A percentile compares a stretch with the other conserved stretches of the same genome.
Evolutionary conservation across 2,329 filamentous ascomycete species (phyloP).

Genomic region (Thelonectria rubi): DNA sequence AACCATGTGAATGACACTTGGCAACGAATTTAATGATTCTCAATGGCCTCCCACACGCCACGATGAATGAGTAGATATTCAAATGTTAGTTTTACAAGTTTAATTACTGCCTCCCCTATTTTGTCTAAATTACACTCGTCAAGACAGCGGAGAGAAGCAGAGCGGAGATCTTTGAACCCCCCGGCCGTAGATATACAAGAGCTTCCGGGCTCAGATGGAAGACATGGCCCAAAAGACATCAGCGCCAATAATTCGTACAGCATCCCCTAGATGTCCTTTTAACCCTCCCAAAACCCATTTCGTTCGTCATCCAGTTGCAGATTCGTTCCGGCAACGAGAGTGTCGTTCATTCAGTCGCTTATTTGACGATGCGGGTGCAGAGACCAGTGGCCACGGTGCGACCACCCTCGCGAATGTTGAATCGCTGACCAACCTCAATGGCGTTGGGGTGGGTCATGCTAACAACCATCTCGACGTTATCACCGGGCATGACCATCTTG

Average conservation of each 20-base stretch:
- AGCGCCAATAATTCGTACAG: slow-evolving; percentile 41
- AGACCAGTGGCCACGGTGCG: slow-evolving; percentile 87
- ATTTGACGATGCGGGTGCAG: slow-evolving; percentile 76
- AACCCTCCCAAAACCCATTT: slow-evolving; percentile 15
- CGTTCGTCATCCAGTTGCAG: not conserved
- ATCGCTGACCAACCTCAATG: slow-evolving; percentile 89
- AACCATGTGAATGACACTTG: slow-evolving; percentile 2
- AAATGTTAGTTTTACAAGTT: slow-evolving; percentile 41
- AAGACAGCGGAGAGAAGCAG: slow-evolving; percentile 53
- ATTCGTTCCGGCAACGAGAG: slow-evolving; percentile 5
- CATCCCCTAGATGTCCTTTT: slow-evolving; percentile 30
- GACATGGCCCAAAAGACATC: slow-evolving; percentile 42
- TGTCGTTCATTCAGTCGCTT: slow-evolving; percentile 44
- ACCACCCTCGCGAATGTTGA: slow-evolving; percentile 98
- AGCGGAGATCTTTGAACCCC: slow-evolving; percentile 53
- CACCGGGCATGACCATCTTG: slow-evolving; percentile 96
- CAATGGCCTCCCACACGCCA: not conserved
- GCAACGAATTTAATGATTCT: not conserved
- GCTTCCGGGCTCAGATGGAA: slow-evolving; percentile 44
- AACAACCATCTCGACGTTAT: slow-evolving; percentile 98
- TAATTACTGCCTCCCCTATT: slow-evolving; percentile 44
- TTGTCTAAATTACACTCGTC: slow-evolving; percentile 48
- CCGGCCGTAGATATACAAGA: slow-evolving; percentile 51
- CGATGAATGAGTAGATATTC: not conserved
- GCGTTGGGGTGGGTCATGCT: slow-evolving; percentile 86